phyloP scores from a whole-genome alignment of 2,329 filamentous ascomycete species.

The Dactylellina drechsleri region DNA sequence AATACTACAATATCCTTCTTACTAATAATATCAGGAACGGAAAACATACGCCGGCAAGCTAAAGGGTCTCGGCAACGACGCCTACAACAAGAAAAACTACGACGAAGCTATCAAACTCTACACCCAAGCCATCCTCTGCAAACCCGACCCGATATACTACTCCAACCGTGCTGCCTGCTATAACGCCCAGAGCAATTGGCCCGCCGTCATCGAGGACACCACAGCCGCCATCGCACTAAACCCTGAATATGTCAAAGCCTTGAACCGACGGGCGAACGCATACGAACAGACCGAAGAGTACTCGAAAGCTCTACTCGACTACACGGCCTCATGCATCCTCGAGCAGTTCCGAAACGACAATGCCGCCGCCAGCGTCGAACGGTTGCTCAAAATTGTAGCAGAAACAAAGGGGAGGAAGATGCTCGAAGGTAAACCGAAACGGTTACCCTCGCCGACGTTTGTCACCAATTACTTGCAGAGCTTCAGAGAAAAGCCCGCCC shows the following conservation, averaged over 20 bases:
- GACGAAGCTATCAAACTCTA: constrained; percentile 93
- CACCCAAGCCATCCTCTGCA: constrained; percentile 94
- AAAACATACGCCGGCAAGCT: constrained; percentile 89
- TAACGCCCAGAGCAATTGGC: constrained; percentile 91
- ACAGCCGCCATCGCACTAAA: constrained; percentile 94
- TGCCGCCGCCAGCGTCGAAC: constrained; percentile 88
- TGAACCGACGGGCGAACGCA: constrained; percentile 94
- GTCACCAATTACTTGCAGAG: constrained; percentile 99
- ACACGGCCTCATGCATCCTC: constrained; percentile 98
- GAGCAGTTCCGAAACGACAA: constrained; percentile 93
- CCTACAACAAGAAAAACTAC: constrained; percentile 94
- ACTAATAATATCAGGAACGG: constrained; percentile 71
- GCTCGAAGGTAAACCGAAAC: constrained; percentile 80
- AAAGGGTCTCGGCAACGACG: constrained; percentile 95
- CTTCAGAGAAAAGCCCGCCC: constrained; percentile 85
- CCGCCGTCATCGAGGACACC: constrained; percentile 95
- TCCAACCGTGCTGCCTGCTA: constrained; percentile 98
- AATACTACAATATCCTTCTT: constrained; percentile 25
- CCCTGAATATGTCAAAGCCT: constrained; percentile 94
- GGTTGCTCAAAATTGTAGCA: constrained; percentile 94
- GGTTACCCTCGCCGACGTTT: constrained; percentile 93
- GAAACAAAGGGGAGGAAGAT: constrained; percentile 93
- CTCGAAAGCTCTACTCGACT: constrained; percentile 94
- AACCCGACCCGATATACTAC: constrained; percentile 97
- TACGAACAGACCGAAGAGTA: constrained; percentile 93